Conservation (phyloP, 2,329 filamentous ascomycete genomes). For the Pyrenochaeta sp. region DNA sequence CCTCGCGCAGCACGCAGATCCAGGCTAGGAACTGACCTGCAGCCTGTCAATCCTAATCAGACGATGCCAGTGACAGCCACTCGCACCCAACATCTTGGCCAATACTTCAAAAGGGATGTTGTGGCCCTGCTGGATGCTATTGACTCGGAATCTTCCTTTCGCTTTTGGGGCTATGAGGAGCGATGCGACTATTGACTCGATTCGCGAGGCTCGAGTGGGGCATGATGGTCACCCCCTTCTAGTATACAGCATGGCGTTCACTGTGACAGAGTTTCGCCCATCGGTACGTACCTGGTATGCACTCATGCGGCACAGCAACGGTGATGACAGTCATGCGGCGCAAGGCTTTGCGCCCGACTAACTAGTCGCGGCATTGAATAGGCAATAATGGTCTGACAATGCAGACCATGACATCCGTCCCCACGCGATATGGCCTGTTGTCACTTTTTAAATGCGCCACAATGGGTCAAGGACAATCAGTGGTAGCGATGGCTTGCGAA, state of each 20-base stretch:
- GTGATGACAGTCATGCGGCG: constrained; percentile 10
- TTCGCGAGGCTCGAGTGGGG: constrained; percentile 15
- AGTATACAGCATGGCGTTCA: constrained; percentile 4
- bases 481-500: neutral
- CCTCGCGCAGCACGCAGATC: neutral
- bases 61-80: constrained; percentile 12
- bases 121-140: constrained; percentile 7
- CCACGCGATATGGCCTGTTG: constrained; percentile 6
- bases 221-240: constrained; percentile 7
- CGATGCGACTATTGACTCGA: constrained; percentile 29
- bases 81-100: constrained; percentile 15
- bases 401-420: constrained; percentile 13
- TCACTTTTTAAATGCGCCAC: constrained; percentile 1
- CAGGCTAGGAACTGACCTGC: constrained; percentile 15
- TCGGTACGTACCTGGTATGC: constrained; percentile 6
- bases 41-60: constrained; percentile 25
- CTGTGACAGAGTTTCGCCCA: constrained; percentile 19
- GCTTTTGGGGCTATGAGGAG: constrained; percentile 8
- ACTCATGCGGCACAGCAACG: constrained; percentile 31
- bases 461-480: constrained; percentile 2
- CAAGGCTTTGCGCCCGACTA: constrained; percentile 14
- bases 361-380: constrained; percentile 4
- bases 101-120: constrained; percentile 17
- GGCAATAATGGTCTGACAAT: constrained; percentile 20
- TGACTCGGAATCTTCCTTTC: constrained; percentile 6